These are phyloP conservation scores for Nemania sp. DNA, from an alignment of 2,329 filamentous ascomycete genomes.

Conservation along the genomic window DNA sequence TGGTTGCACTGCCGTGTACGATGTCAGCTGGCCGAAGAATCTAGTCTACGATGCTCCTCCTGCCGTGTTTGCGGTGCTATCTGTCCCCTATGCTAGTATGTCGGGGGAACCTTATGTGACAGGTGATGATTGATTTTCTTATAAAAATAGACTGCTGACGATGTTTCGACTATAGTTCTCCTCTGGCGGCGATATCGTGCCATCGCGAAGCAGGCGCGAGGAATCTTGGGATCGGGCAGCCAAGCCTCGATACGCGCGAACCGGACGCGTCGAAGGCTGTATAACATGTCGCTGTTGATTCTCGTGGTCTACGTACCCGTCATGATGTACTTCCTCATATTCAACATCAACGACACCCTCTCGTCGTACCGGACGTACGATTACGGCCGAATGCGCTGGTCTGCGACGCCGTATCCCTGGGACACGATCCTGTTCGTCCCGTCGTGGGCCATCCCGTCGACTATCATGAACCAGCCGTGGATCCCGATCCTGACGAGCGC, in stretches of 20 bases:
- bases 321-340: conserved; percentile 45
- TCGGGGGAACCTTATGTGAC: conserved; percentile 3
- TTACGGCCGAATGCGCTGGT: conserved; percentile 49
- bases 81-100: conserved; percentile 56
- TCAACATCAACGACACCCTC: conserved; percentile 46
- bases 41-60: conserved; percentile 54
- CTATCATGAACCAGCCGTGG: conserved; percentile 53
- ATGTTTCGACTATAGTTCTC: conserved; percentile 37
- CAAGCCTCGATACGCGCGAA: conserved; percentile 49
- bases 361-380: conserved; percentile 43
- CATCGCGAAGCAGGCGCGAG: conserved; percentile 48
- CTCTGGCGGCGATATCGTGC: conserved; percentile 54
- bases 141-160: conserved; percentile 11
- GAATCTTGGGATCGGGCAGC: conserved; percentile 48
- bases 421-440: conserved; percentile 52
- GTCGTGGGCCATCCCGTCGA: conserved; percentile 46
- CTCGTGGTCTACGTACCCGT: conserved; percentile 57
- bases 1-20: conserved; percentile 53
- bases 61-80: conserved; percentile 48
- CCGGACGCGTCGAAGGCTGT: conserved; percentile 57
- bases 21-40: conserved; percentile 53
- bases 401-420: conserved; percentile 48
- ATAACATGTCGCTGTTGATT: conserved; percentile 59
- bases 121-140: background rate
- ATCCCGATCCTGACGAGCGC: conserved; percentile 53